phyloP scores from a whole-genome alignment of 2,329 filamentous ascomycete genomes.

The Nemania sp. region DNA sequence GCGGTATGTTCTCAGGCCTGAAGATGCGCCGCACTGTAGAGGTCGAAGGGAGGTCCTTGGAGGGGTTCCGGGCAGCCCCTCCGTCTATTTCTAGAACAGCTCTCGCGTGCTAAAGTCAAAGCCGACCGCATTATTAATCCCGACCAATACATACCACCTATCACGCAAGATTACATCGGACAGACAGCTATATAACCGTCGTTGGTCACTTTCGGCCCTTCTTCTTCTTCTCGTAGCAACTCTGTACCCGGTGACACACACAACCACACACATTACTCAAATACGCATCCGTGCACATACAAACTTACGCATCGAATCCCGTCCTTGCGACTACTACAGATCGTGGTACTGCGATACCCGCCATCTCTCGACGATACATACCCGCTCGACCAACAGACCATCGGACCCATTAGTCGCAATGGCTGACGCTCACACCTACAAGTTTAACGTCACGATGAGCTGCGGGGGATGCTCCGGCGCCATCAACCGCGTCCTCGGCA shows the following conservation, averaged over 20 bases:
- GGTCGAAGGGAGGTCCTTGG: no score
- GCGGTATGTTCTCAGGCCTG: no score
- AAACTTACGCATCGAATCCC: neutral
- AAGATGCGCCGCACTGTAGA: neutral
- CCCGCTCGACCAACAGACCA: neutral
- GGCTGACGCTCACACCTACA: conserved; percentile 86
- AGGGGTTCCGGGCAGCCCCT: neutral
- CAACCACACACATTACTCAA: neutral
- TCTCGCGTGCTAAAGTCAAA: conserved; percentile 6
- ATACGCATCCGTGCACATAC: neutral
- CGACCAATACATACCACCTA: neutral
- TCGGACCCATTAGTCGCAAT: conserved; percentile 50
- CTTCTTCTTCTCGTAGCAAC: neutral
- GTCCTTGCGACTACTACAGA: no score
- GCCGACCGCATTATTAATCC: conserved; percentile 24
- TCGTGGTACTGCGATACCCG: conserved; percentile 7
- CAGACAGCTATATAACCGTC: conserved; percentile 13
- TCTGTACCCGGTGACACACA: neutral
- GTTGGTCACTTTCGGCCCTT: conserved; percentile 10
- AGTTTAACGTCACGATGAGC: conserved; percentile 92
- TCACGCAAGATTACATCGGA: conserved; percentile 4
- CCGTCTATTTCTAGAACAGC: neutral
- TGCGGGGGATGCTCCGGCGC: conserved; percentile 97
- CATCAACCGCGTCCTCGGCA: conserved; percentile 87
- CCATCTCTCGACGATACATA: neutral